Base-by-base conservation (phyloP, 257 asterid species). In the Solanum okadae region DNA sequence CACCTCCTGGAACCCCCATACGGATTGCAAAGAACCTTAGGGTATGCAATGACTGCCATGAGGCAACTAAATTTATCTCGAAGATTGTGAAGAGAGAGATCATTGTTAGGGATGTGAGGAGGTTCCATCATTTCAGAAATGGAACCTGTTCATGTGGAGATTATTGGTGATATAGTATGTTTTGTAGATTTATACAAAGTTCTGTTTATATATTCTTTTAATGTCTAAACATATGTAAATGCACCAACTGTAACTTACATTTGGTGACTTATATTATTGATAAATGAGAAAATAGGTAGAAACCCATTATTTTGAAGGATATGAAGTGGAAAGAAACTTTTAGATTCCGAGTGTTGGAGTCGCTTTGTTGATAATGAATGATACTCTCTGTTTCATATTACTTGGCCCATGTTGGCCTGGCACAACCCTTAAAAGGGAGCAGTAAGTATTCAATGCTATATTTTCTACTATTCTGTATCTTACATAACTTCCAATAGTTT, bases 61-160 rank as follows among this genome's bases (percentile, higher is more conserved):
- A 94, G 81, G 98, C 98, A 4, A 93, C 95, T 11, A 96, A 95
- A 79, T 92, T 91, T 83, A 95, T 96, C n/a, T 94, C 98, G 37
- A 93, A 89, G 89, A 91, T 94, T 44, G 94, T 87, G 65, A 92
- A 78, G 22, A 91, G 98, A 90, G 96, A 94, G 91, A 96, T 96
- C 82, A 92, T 96, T 87, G 96, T 95, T 91, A 94, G 99, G 94
- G 99, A 96, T 78, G 95, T 94, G 3, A 89, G 96, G 89, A 92
- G 99, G 88, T 96, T 95, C 88, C 99, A 96, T 92, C 98, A 96
- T 86, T 96, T 96, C 93, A 93, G 87, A 87, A 88, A 94, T 82
- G 99, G 98, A 34, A 91, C 89, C 88, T 96, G 99, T 89, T 95
- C 98, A 1, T 96, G 99, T 91, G 93, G 97, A 83, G 99, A 96